Percentiles rank a stretch among this genome's conserved stretches.
phyloP scores from a whole-genome alignment of 139 green algal genomes.

The Chlorella sp. region DNA sequence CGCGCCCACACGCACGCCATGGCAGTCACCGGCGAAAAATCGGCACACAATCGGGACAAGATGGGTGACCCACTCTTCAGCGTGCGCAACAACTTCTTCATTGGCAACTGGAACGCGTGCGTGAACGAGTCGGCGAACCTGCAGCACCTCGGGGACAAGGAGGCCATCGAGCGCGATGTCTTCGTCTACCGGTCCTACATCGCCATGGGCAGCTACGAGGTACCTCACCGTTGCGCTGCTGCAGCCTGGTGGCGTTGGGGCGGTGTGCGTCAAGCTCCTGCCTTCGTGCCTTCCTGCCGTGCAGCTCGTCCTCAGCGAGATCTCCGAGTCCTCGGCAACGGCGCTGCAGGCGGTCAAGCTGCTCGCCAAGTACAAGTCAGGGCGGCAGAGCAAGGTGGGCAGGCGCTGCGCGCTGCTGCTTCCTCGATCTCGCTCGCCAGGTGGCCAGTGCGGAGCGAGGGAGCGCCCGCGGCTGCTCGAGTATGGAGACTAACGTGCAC shows the following conservation, averaged over 20 bases:
- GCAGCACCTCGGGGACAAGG: slow-evolving; percentile 59
- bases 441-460: not conserved
- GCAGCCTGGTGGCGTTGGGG: no score
- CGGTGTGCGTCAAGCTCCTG: no score
- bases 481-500: no score
- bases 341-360: slow-evolving; percentile 84
- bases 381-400: slow-evolving; percentile 51
- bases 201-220: slow-evolving; percentile 86
- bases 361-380: slow-evolving; percentile 73
- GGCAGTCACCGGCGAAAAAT: not conserved
- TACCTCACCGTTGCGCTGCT: no score
- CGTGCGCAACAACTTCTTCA: slow-evolving; percentile 86
- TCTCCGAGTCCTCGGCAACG: slow-evolving; percentile 61
- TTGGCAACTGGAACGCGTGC: slow-evolving; percentile 86
- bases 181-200: slow-evolving; percentile 95
- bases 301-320: slow-evolving; percentile 91
- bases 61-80: slow-evolving; percentile 78
- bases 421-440: no score
- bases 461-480: no score
- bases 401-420: no score
- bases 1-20: not conserved
- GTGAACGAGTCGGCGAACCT: slow-evolving; percentile 86
- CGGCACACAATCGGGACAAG: not conserved
- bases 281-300: no score
- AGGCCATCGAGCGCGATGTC: slow-evolving; percentile 74